Evolutionary conservation across 305 asterid species (phyloP).

Genomic region (Plantago coronopus): DNA sequence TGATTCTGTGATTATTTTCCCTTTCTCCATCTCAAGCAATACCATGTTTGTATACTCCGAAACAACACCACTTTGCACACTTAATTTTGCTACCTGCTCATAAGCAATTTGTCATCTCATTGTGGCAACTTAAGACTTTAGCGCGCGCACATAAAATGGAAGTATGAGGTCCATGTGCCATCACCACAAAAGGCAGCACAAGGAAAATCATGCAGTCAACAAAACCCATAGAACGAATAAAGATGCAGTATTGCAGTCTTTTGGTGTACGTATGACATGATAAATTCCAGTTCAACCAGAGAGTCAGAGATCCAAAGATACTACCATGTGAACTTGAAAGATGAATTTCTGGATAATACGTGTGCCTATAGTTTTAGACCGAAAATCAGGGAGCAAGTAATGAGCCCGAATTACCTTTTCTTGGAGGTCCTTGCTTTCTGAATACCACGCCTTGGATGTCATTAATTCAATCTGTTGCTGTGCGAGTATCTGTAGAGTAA

Average conservation of each 20-base stretch:
- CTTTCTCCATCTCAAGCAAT: constrained; percentile 46
- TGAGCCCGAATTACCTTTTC: constrained; percentile 47
- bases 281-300: too few species aligned
- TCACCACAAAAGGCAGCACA: too few species aligned
- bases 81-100: constrained; percentile 70
- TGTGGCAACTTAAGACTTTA: not conserved
- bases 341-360: not conserved
- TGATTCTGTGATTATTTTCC: constrained; percentile 33
- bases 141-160: too few species aligned
- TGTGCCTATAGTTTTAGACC: not conserved
- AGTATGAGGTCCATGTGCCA: too few species aligned
- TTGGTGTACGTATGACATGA: too few species aligned
- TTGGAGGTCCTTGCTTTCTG: constrained; percentile 55
- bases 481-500: constrained; percentile 41
- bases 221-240: too few species aligned
- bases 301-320: too few species aligned
- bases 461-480: constrained; percentile 46
- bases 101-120: constrained; percentile 15
- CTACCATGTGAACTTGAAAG: not conserved
- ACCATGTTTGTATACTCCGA: constrained; percentile 74
- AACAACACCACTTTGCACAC: constrained; percentile 40
- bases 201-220: too few species aligned
- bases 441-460: constrained; percentile 71
- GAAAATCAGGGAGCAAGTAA: not conserved
- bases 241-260: too few species aligned